Evolutionary conservation across 2,329 filamentous ascomycete genomes (phyloP).

Genomic region (Talaromyces sp.): DNA sequence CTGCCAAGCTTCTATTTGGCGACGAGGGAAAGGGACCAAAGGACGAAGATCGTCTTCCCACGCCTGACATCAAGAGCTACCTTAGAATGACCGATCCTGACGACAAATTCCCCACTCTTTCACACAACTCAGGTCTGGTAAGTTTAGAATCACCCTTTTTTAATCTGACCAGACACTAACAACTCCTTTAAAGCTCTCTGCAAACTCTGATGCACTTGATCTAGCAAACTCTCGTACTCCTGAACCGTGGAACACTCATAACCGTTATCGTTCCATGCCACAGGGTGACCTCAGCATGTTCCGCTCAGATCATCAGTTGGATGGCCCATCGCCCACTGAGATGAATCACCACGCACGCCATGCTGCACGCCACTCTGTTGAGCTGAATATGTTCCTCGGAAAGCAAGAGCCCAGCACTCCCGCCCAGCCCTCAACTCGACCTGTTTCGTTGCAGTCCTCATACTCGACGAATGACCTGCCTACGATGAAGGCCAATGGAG

Average conservation of each 20-base stretch:
- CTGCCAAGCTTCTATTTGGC: constrained; percentile 79
- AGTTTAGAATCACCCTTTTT: constrained; percentile 21
- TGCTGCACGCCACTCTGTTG: constrained; percentile 40
- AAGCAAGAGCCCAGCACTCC: constrained; percentile 22
- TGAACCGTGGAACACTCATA: constrained; percentile 60
- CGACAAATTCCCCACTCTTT: constrained; percentile 75
- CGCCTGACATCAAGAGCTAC: constrained; percentile 63
- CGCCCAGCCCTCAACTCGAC: constrained; percentile 30
- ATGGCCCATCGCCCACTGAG: constrained; percentile 26
- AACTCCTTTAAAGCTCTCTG: constrained; percentile 60
- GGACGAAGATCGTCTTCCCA: constrained; percentile 49
- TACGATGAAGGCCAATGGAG: constrained; percentile 67
- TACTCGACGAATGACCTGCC: constrained; percentile 88
- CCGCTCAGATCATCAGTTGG: constrained; percentile 30
- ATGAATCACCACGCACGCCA: constrained; percentile 29
- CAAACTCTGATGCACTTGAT: constrained; percentile 75
- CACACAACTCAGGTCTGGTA: constrained; percentile 49
- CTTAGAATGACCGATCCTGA: constrained; percentile 68
- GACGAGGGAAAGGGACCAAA: constrained; percentile 60
- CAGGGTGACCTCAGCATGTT: constrained; percentile 47
- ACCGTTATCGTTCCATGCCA: constrained; percentile 63
- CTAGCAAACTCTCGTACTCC: constrained; percentile 66
- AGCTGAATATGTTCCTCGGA: constrained; percentile 34
- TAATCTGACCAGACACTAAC: neutral
- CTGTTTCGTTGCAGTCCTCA: constrained; percentile 63